Evolutionary conservation across 1,284 basidiomycete species (phyloP).

Genomic region (Schizopora paradoxa): DNA sequence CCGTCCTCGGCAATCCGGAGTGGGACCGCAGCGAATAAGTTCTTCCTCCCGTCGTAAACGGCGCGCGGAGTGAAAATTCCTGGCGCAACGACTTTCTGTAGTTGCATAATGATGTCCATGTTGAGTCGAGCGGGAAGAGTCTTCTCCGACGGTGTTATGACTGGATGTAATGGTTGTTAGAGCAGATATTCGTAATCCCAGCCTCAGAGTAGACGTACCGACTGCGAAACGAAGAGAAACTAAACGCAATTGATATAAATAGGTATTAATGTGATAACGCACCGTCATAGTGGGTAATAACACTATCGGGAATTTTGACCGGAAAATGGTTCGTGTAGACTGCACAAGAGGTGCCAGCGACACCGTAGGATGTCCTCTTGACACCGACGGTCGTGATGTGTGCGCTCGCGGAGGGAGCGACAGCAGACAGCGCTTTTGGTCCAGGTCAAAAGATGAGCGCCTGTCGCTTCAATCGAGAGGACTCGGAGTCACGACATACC

Average conservation of each 20-base stretch:
- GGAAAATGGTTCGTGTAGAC: constrained; percentile 66
- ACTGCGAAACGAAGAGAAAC: constrained; percentile 37
- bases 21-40: constrained; percentile 55
- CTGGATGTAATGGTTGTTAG: constrained; percentile 28
- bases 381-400: constrained; percentile 59
- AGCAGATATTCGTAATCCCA: constrained; percentile 16
- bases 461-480: no score
- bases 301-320: constrained; percentile 50
- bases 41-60: constrained; percentile 76
- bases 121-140: constrained; percentile 58
- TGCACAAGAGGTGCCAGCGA: constrained; percentile 42
- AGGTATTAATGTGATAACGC: constrained; percentile 25
- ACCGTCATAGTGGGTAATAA: constrained; percentile 76
- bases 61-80: constrained; percentile 58
- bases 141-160: constrained; percentile 63
- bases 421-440: constrained; percentile 9
- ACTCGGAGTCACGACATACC: no score
- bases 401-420: constrained; percentile 19
- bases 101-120: constrained; percentile 54
- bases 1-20: constrained; percentile 56
- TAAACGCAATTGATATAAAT: constrained; percentile 13
- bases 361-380: constrained; percentile 56
- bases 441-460: constrained; percentile 23
- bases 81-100: constrained; percentile 53
- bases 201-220: constrained; percentile 37